Percentiles rank a stretch among this genome's conserved stretches.
Conservation (phyloP, 768 basidiomycete species). For the Podaxis pistillaris region DNA sequence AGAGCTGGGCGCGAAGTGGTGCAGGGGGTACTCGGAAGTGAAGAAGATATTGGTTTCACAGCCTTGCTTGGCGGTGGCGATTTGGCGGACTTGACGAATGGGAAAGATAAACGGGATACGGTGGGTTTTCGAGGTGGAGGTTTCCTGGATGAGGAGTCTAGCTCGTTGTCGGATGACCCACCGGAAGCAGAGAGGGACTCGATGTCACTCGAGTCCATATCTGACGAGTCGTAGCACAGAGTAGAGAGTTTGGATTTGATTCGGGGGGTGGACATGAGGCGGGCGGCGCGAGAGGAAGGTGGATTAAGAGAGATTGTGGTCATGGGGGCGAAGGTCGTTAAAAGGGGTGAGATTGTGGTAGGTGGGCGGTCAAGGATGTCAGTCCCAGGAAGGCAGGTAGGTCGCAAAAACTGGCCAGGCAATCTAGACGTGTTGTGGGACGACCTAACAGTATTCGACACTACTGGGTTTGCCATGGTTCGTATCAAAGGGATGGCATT, state of each 20-base stretch:
- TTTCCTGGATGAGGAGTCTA: neutral
- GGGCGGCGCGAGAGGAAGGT: neutral
- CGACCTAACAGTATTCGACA: constrained; percentile 2
- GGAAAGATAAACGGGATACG: constrained; percentile 7
- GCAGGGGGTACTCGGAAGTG: neutral
- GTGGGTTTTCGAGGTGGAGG: constrained; percentile 1
- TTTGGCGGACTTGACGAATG: constrained; percentile 11
- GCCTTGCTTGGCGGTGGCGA: constrained; percentile 1
- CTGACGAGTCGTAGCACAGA: constrained; percentile 3
- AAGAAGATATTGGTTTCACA: neutral
- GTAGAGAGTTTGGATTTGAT: constrained; percentile 11
- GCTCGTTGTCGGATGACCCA: neutral
- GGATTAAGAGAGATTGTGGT: neutral
- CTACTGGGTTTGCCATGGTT: constrained; percentile 5
- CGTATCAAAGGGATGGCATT: constrained; percentile 3
- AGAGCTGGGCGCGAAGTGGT: neutral
- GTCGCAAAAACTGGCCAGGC: neutral
- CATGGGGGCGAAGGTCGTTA: neutral
- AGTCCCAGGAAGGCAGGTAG: constrained; percentile 1
- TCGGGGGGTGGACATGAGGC: constrained; percentile 4
- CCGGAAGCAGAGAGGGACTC: neutral
- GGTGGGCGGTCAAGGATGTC: neutral
- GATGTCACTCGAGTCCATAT: neutral
- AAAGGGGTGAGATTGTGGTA: neutral
- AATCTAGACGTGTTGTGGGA: neutral